phyloP scores from a whole-genome alignment of 768 basidiomycete genomes.

The Boletus patriciae region DNA sequence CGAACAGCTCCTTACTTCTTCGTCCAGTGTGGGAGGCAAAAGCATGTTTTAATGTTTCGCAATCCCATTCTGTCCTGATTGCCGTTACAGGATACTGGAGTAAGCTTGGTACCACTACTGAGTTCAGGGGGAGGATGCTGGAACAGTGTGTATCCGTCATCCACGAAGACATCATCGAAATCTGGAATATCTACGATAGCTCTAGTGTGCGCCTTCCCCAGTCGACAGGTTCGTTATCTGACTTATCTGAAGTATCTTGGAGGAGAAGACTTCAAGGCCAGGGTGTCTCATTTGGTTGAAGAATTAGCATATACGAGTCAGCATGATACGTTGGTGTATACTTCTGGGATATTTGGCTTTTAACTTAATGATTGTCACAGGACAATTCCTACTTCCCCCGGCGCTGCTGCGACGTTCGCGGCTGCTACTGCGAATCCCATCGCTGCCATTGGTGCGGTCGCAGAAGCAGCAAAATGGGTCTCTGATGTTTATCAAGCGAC shows the following conservation, averaged over 20 bases:
- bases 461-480: constrained; percentile 6
- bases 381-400: not conserved
- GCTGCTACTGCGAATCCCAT: constrained; percentile 6
- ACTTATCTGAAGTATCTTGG: constrained; percentile 1
- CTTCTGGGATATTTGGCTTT: not conserved
- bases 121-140: not conserved
- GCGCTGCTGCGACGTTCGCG: not conserved
- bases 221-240: not conserved
- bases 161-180: constrained; percentile 6
- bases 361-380: not conserved
- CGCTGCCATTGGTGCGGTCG: not conserved
- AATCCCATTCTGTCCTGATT: not conserved
- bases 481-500: not conserved
- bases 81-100: constrained; percentile 1
- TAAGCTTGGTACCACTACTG: not conserved
- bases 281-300: constrained; percentile 6
- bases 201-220: not conserved
- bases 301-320: not conserved
- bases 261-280: constrained; percentile 5
- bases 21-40: constrained; percentile 1
- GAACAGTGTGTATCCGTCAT: not conserved
- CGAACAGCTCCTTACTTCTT: not conserved
- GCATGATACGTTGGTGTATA: not conserved
- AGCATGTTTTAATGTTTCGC: not conserved
- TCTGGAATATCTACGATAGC: constrained; percentile 6